phyloP scores from a whole-genome alignment of 495 filamentous ascomycete species.

The Aspergillus indologenus region DNA sequence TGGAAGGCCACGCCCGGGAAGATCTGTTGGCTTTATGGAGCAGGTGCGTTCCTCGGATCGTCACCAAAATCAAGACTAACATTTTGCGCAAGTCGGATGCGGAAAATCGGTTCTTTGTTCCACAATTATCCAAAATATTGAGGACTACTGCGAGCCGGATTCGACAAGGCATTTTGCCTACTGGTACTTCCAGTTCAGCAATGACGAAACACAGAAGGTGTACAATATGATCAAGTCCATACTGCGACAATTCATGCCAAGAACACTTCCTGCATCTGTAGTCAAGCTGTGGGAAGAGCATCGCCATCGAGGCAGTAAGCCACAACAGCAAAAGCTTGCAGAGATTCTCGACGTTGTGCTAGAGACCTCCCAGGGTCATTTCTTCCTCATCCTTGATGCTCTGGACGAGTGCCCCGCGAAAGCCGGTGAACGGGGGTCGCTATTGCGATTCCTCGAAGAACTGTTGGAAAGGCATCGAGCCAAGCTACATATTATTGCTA shows the following conservation, averaged over 20 bases:
- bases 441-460: constrained; percentile 5
- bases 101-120: constrained; percentile 18
- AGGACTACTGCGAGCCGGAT: constrained; percentile 1
- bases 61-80: neutral
- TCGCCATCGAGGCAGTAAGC: neutral
- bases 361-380: neutral
- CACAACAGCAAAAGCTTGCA: neutral
- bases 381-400: constrained; percentile 19
- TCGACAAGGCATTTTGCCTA: constrained; percentile 9
- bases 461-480: neutral
- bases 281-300: constrained; percentile 11
- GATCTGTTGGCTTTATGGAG: neutral
- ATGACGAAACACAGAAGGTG: constrained; percentile 9
- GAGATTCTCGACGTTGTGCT: constrained; percentile 7
- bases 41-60: neutral
- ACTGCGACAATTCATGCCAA: constrained; percentile 13
- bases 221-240: constrained; percentile 12
- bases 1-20: neutral
- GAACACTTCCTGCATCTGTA: constrained; percentile 1
- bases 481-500: constrained; percentile 19
- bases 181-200: constrained; percentile 22
- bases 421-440: neutral
- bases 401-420: constrained; percentile 18
- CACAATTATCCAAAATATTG: constrained; percentile 16
- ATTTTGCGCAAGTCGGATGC: constrained; percentile 2